phyloP scores from a whole-genome alignment of 805 yeast species.

The Saccharomycopsis javanensis region DNA sequence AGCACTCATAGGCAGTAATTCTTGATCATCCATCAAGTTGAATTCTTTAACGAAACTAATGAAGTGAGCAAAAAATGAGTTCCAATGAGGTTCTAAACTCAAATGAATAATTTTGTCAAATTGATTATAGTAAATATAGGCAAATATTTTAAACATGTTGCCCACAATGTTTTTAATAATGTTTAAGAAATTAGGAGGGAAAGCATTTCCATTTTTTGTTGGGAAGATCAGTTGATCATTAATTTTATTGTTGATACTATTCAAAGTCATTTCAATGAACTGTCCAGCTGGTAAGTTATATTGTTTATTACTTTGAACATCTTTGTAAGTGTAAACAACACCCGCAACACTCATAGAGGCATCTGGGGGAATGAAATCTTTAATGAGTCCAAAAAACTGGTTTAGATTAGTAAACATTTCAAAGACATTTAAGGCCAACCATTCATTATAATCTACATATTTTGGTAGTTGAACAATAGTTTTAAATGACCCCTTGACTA shows the following conservation, averaged over 20 bases:
- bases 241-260: conserved; percentile 82
- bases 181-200: conserved; percentile 74
- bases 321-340: conserved; percentile 86
- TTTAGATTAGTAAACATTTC: conserved; percentile 80
- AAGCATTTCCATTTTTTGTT: conserved; percentile 78
- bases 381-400: conserved; percentile 82
- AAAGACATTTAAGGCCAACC: conserved; percentile 89
- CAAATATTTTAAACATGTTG: conserved; percentile 92
- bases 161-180: conserved; percentile 80
- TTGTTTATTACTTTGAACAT: conserved; percentile 60
- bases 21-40: conserved; percentile 67
- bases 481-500: conserved; percentile 93
- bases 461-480: conserved; percentile 93
- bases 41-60: conserved; percentile 81
- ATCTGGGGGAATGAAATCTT: conserved; percentile 86
- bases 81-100: conserved; percentile 95
- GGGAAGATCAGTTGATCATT: conserved; percentile 90
- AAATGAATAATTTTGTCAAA: conserved; percentile 89
- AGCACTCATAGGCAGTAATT: conserved; percentile 66
- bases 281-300: conserved; percentile 85
- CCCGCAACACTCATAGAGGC: conserved; percentile 87
- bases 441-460: conserved; percentile 88
- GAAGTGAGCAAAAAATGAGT: conserved; percentile 92
- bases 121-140: conserved; percentile 90
- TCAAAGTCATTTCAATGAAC: conserved; percentile 82